phyloP scores from a whole-genome alignment of 768 basidiomycete species.

The Leccinum truebloodii region DNA sequence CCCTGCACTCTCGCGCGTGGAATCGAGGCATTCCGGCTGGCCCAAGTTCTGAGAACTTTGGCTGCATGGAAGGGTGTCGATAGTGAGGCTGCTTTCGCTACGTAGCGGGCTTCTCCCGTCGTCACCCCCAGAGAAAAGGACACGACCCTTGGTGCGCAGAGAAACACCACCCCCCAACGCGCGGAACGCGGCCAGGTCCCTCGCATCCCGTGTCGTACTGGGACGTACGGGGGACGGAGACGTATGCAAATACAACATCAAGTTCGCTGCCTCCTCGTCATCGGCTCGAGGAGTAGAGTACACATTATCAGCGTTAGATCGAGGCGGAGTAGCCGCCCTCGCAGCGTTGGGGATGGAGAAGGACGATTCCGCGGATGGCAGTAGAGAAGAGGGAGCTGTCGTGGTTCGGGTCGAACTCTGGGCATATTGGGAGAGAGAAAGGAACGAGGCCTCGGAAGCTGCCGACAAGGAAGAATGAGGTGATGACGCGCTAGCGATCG shows the following conservation, averaged over 20 bases:
- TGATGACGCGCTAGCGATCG: slow-evolving; percentile 61
- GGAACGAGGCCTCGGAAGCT: slow-evolving; percentile 65
- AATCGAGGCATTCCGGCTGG: slow-evolving; percentile 21
- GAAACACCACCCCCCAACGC: slow-evolving; percentile 48
- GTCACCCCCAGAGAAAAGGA: slow-evolving; percentile 60
- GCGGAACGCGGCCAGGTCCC: slow-evolving; percentile 54
- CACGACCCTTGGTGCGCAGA: slow-evolving; percentile 63
- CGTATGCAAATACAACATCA: slow-evolving; percentile 83
- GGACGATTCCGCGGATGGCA: slow-evolving; percentile 43
- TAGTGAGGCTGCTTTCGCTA: slow-evolving; percentile 29
- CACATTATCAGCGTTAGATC: slow-evolving; percentile 31
- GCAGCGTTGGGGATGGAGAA: slow-evolving; percentile 25
- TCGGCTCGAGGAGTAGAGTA: slow-evolving; percentile 60
- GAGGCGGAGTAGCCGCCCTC: slow-evolving; percentile 40
- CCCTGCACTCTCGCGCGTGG: too few relatives aligned
- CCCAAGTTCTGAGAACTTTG: slow-evolving; percentile 26
- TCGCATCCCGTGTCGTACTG: slow-evolving; percentile 43
- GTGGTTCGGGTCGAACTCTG: slow-evolving; percentile 65
- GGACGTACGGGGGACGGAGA: slow-evolving; percentile 79
- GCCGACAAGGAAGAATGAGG: slow-evolving; percentile 72
- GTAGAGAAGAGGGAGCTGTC: slow-evolving; percentile 40
- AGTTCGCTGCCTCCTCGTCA: slow-evolving; percentile 77
- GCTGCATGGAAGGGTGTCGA: slow-evolving; percentile 28
- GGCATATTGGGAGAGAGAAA: slow-evolving; percentile 63
- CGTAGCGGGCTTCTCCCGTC: slow-evolving; percentile 27